Evolutionary conservation across 345 rosid species (phyloP).

Genomic region (Salix exigua): DNA sequence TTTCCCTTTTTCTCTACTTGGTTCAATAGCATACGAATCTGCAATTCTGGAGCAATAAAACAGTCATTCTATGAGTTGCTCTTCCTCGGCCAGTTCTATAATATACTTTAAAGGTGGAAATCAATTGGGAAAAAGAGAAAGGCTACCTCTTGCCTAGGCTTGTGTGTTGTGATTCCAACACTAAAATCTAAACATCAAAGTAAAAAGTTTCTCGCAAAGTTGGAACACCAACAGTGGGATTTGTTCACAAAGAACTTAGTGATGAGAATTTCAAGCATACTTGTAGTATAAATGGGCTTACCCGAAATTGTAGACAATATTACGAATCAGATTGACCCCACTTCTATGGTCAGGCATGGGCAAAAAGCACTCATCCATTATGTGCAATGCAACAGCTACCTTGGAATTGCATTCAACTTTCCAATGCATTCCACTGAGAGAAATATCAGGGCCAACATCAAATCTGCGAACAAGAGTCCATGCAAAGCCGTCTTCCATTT

Average conservation of each 20-base stretch:
- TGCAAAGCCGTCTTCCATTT: constrained; percentile 77
- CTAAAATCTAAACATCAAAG: background rate
- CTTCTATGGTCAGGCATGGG: constrained; percentile 83
- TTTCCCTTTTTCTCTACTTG: background rate
- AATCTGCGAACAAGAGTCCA: constrained; percentile 70
- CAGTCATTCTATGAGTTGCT: background rate
- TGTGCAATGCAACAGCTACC: constrained; percentile 76
- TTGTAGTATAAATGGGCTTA: constrained; percentile 29
- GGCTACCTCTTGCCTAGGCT: background rate
- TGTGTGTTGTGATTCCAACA: background rate
- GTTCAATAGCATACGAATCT: constrained; percentile 1
- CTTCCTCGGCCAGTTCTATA: background rate
- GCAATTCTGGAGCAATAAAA: no score
- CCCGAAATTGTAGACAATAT: constrained; percentile 85
- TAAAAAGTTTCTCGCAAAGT: background rate
- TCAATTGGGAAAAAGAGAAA: background rate
- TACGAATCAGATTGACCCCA: constrained; percentile 80
- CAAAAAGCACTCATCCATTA: constrained; percentile 95
- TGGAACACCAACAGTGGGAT: background rate
- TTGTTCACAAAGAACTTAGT: background rate
- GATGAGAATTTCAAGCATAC: background rate
- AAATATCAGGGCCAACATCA: constrained; percentile 48
- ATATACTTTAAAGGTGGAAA: background rate
- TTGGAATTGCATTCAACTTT: constrained; percentile 75
- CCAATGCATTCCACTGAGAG: constrained; percentile 42